Percentiles rank a stretch among this genome's conserved stretches.
phyloP scores from a whole-genome alignment of 2,329 filamentous ascomycete genomes.

The Colletotrichum falcatum region DNA sequence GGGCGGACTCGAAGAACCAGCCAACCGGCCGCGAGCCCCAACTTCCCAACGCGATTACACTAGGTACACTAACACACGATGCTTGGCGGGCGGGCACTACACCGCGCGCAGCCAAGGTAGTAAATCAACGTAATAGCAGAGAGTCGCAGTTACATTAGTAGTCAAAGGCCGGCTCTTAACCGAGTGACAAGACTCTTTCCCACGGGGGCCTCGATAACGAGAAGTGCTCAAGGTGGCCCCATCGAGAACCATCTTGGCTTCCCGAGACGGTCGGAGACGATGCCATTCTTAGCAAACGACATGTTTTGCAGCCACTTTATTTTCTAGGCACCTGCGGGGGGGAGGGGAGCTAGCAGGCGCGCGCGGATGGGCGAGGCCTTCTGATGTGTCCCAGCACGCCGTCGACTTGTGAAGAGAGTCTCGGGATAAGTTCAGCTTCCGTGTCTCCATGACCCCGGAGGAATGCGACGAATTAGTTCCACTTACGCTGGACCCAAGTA shows the following conservation, averaged over 20 bases:
- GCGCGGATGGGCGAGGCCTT: background rate
- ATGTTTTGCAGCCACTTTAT: background rate
- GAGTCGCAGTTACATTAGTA: background rate
- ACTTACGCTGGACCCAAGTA: background rate
- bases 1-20: background rate
- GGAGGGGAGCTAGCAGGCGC: background rate
- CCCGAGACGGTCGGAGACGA: background rate
- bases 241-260: background rate
- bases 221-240: background rate
- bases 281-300: background rate
- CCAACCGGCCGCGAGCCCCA: background rate
- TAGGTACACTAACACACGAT: background rate
- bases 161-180: too few relatives aligned
- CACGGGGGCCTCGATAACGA: too few relatives aligned
- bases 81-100: background rate
- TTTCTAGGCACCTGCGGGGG: too few relatives aligned
- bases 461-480: background rate
- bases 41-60: background rate
- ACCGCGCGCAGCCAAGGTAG: background rate
- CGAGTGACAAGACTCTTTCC: too few relatives aligned
- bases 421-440: background rate
- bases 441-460: background rate
- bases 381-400: background rate
- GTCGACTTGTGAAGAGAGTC: background rate
- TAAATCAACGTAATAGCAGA: constrained; percentile 3